Evolutionary conservation across 495 filamentous ascomycete species (phyloP).

Genomic region (Podospora tetraspora): DNA sequence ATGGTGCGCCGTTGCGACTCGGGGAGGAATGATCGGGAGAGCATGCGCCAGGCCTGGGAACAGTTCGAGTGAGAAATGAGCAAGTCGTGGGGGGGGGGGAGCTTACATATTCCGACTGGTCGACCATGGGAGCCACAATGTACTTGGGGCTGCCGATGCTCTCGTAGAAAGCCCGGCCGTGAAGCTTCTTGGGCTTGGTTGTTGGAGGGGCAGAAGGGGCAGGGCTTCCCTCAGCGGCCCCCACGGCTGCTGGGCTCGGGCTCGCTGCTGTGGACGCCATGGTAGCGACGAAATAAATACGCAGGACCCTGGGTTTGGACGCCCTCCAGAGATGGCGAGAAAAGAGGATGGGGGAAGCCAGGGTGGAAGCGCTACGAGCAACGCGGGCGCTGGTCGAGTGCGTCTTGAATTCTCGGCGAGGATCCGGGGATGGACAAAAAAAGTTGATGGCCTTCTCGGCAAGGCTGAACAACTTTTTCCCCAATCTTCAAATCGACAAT

Average conservation of each 20-base stretch:
- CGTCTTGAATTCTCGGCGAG: neutral
- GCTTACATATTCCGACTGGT: constrained; percentile 92
- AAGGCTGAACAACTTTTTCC: constrained; percentile 15
- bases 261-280: constrained; percentile 3
- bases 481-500: neutral
- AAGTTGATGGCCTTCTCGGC: constrained; percentile 15
- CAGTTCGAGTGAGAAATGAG: neutral
- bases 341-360: neutral
- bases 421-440: constrained; percentile 2
- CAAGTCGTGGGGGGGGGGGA: neutral
- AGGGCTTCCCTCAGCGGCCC: no score
- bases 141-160: constrained; percentile 86
- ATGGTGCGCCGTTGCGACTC: constrained; percentile 51
- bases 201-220: neutral
- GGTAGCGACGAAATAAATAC: neutral
- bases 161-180: constrained; percentile 86
- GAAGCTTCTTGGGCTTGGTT: constrained; percentile 52
- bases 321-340: neutral
- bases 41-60: constrained; percentile 83
- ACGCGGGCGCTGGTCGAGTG: neutral
- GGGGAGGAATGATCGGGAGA: constrained; percentile 83
- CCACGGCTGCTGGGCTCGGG: neutral
- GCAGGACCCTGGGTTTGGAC: neutral
- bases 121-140: constrained; percentile 95
- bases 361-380: neutral